phyloP scores from a whole-genome alignment of 306 rosid species.

The Hylodesmum podocarpum region DNA sequence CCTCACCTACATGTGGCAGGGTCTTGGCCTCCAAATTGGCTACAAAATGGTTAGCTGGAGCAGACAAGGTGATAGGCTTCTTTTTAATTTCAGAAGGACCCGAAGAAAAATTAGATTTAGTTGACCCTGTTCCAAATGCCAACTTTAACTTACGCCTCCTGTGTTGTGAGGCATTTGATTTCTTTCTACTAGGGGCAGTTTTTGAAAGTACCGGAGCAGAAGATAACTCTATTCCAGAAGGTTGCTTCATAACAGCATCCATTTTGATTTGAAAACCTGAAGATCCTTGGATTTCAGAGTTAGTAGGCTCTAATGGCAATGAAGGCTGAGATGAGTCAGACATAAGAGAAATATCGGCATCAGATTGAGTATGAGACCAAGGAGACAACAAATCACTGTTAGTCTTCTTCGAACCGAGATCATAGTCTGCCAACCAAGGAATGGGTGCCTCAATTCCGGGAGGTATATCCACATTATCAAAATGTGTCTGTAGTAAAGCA shows the following conservation, averaged over 20 bases:
- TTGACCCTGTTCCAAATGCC: constrained; percentile 41
- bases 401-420: constrained; percentile 25
- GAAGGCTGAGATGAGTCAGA: constrained; percentile 27
- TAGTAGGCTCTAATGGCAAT: constrained; percentile 33
- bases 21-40: constrained; percentile 36
- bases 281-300: constrained; percentile 20
- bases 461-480: constrained; percentile 70
- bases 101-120: constrained; percentile 44
- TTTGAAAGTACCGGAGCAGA: constrained; percentile 33
- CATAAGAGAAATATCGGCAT: constrained; percentile 19
- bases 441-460: constrained; percentile 78
- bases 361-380: constrained; percentile 30
- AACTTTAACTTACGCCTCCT: constrained; percentile 39
- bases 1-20: constrained; percentile 41
- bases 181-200: constrained; percentile 39
- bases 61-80: constrained; percentile 36
- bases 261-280: constrained; percentile 31
- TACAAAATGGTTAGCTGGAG: constrained; percentile 34
- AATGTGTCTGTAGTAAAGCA: constrained; percentile 57
- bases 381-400: constrained; percentile 40
- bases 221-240: constrained; percentile 26
- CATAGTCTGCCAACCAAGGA: constrained; percentile 59
- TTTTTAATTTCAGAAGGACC: constrained; percentile 50
- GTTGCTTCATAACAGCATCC: constrained; percentile 22
- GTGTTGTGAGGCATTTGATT: constrained; percentile 31